Evolutionary conservation across 805 yeast genomes (phyloP).

Genomic region (Candida andamanensis): DNA sequence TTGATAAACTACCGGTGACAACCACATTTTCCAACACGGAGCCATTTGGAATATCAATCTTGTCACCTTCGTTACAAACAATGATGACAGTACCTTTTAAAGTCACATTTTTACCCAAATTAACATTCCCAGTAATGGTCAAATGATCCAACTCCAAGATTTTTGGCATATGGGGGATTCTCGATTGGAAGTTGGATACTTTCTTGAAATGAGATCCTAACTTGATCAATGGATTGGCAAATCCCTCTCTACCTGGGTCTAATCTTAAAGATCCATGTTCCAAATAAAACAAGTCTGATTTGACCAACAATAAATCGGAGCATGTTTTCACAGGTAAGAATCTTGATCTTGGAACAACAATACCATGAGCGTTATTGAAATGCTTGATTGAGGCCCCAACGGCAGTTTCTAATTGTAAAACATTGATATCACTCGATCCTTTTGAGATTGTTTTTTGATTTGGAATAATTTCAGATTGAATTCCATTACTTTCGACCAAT

Average conservation of each 20-base stretch:
- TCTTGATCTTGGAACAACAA: slow-evolving; percentile 96
- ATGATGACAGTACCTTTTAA: slow-evolving; percentile 96
- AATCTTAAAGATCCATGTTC: slow-evolving; percentile 87
- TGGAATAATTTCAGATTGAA: slow-evolving; percentile 93
- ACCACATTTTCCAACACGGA: slow-evolving; percentile 93
- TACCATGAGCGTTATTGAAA: slow-evolving; percentile 93
- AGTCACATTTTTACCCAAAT: slow-evolving; percentile 81
- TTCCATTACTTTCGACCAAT: slow-evolving; percentile 75
- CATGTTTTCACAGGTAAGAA: slow-evolving; percentile 98
- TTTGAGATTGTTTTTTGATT: slow-evolving; percentile 77
- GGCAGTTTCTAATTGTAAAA: slow-evolving; percentile 95
- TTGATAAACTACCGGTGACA: slow-evolving; percentile 92
- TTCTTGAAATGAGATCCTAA: slow-evolving; percentile 96
- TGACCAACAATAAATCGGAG: slow-evolving; percentile 89
- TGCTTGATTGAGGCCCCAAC: slow-evolving; percentile 99
- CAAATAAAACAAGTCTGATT: slow-evolving; percentile 86
- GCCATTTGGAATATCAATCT: slow-evolving; percentile 96
- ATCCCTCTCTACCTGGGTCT: slow-evolving; percentile 83
- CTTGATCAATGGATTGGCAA: slow-evolving; percentile 89
- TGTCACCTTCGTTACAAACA: slow-evolving; percentile 95
- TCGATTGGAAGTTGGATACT: slow-evolving; percentile 82
- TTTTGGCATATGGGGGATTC: slow-evolving; percentile 94
- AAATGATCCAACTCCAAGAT: slow-evolving; percentile 95
- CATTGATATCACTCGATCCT: slow-evolving; percentile 76
- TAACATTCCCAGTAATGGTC: slow-evolving; percentile 95